Percentiles rank a stretch among this genome's conserved stretches.
Conservation (phyloP, 2,329 filamentous ascomycete genomes). For the Metarhizium album region DNA sequence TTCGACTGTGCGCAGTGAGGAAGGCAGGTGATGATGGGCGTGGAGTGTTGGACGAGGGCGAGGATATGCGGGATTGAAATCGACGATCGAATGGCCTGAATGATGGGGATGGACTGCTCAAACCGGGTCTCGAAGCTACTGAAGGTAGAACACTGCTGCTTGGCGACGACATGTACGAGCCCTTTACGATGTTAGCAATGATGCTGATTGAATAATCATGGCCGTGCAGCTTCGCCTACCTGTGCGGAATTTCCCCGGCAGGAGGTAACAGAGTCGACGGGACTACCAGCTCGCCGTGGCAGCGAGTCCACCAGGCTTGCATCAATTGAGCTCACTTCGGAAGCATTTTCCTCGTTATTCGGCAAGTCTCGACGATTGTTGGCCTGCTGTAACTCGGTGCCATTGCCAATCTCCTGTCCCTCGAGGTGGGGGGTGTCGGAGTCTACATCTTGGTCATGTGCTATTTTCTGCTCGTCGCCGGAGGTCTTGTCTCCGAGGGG, state of each 20-base stretch:
- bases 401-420: not conserved
- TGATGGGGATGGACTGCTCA: constrained; percentile 64
- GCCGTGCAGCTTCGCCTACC: constrained; percentile 33
- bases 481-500: constrained; percentile 26
- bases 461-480: constrained; percentile 32
- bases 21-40: constrained; percentile 71
- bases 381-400: constrained; percentile 3
- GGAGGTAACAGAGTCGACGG: constrained; percentile 57
- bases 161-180: constrained; percentile 53
- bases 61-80: constrained; percentile 76
- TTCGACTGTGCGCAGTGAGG: constrained; percentile 64
- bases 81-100: constrained; percentile 90
- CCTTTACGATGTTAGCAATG: constrained; percentile 31
- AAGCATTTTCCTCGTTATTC: constrained; percentile 32
- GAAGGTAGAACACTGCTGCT: constrained; percentile 64
- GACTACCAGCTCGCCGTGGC: constrained; percentile 51
- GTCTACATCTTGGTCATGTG: constrained; percentile 11
- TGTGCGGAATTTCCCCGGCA: constrained; percentile 74
- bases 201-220: not conserved
- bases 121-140: constrained; percentile 52
- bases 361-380: constrained; percentile 33
- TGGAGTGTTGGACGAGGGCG: constrained; percentile 44
- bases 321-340: constrained; percentile 43
- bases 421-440: constrained; percentile 7
- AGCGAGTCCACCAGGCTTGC: constrained; percentile 35